A percentile compares a stretch with the other conserved stretches of the same genome.
Conservation (phyloP, 2,329 filamentous ascomycete genomes). For the Pyrenophora graminea region DNA sequence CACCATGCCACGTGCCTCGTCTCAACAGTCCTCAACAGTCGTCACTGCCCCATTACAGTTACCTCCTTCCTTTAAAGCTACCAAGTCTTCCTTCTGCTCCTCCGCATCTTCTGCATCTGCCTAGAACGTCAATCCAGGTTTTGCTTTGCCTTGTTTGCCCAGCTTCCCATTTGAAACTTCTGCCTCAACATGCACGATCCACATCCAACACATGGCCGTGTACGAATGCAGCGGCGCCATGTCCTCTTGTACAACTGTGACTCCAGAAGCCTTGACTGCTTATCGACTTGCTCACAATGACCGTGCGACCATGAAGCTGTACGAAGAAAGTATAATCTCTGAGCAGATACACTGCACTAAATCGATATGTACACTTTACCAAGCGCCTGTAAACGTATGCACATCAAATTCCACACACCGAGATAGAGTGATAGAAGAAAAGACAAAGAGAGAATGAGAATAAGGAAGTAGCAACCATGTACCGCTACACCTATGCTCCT, state of each 20-base stretch:
- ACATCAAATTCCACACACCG: too few relatives aligned
- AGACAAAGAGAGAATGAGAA: background rate
- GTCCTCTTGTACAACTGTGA: slow-evolving; percentile 10
- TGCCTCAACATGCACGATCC: background rate
- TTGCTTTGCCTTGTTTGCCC: background rate
- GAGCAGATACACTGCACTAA: slow-evolving; percentile 1
- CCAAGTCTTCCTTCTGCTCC: background rate
- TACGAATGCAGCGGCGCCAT: slow-evolving; percentile 1
- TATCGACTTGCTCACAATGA: slow-evolving; percentile 5
- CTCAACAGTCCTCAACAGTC: too few relatives aligned
- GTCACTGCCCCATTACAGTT: too few relatives aligned
- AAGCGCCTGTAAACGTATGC: too few relatives aligned
- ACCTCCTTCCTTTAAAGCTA: too few relatives aligned
- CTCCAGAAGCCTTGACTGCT: slow-evolving; percentile 12
- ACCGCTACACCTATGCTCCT: background rate
- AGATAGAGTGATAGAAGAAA: too few relatives aligned
- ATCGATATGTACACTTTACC: background rate
- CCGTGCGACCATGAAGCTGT: slow-evolving; percentile 8
- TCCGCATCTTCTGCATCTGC: background rate
- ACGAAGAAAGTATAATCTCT: background rate
- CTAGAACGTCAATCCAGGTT: background rate
- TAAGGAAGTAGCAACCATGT: slow-evolving; percentile 7
- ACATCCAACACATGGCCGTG: background rate
- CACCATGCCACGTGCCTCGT: too few relatives aligned
- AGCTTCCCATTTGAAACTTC: background rate